Conservation (phyloP, 2,329 filamentous ascomycete genomes). For the Diaporthe velutina region DNA sequence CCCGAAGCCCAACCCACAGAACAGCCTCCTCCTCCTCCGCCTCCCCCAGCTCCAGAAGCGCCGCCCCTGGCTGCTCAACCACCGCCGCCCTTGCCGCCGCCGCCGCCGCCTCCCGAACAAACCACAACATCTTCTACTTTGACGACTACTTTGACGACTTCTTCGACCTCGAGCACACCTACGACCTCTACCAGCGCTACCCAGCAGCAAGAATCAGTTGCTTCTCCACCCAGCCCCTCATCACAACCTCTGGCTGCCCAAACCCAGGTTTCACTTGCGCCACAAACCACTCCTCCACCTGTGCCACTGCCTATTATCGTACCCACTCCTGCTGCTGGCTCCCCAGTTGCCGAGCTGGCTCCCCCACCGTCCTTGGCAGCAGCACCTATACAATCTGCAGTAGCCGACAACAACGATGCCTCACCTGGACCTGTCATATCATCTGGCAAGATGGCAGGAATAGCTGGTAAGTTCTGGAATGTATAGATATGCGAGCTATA, state of each 20-base stretch:
- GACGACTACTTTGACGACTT: neutral
- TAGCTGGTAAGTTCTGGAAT: constrained; percentile 18
- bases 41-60: neutral
- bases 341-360: neutral
- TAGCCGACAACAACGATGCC: neutral
- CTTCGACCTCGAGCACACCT: constrained; percentile 8
- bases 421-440: constrained; percentile 13
- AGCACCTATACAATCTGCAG: neutral
- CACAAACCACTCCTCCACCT: constrained; percentile 22
- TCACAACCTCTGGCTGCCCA: neutral
- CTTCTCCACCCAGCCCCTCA: neutral
- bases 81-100: neutral
- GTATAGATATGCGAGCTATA: no score
- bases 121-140: constrained; percentile 6
- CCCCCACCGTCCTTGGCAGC: constrained; percentile 1
- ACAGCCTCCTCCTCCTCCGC: neutral
- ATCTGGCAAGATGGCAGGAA: constrained; percentile 28
- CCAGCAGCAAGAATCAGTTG: neutral
- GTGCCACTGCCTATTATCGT: constrained; percentile 15
- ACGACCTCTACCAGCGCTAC: constrained; percentile 1
- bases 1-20: neutral
- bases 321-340: neutral
- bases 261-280: neutral
- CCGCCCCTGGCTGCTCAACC: neutral
- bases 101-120: neutral